phyloP scores from a whole-genome alignment of 1,284 basidiomycete species.

The Papiliotrema nemorosa region DNA sequence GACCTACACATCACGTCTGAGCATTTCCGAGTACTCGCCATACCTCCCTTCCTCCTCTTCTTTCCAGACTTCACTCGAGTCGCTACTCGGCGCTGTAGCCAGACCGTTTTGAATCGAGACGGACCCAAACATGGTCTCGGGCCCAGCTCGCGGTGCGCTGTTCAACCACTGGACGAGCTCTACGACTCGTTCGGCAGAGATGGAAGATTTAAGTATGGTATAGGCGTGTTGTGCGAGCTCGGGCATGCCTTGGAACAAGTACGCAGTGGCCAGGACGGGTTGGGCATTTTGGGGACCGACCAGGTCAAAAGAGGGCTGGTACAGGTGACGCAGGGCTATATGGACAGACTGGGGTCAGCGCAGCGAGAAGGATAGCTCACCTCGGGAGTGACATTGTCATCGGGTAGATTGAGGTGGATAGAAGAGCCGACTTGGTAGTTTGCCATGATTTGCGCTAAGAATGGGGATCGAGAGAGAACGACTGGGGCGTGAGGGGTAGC shows the following conservation, averaged over 20 bases:
- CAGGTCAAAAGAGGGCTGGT: conserved; percentile 33
- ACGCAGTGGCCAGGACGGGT: conserved; percentile 73
- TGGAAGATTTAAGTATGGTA: conserved; percentile 66
- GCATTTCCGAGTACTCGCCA: conserved; percentile 34
- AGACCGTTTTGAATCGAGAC: conserved; percentile 5
- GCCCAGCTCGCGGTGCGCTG: neutral
- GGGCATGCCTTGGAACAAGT: conserved; percentile 76
- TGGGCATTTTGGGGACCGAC: conserved; percentile 73
- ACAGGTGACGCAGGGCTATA: conserved; percentile 43
- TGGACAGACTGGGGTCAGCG: conserved; percentile 33
- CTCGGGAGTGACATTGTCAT: conserved; percentile 75
- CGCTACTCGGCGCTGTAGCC: conserved; percentile 2
- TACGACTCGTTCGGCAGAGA: conserved; percentile 66
- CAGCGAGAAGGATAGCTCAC: conserved; percentile 51
- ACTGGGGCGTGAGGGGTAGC: conserved; percentile 50
- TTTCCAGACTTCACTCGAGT: conserved; percentile 7
- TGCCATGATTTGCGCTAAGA: conserved; percentile 74
- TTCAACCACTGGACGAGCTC: conserved; percentile 69
- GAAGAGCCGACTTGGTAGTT: conserved; percentile 59
- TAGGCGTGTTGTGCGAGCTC: conserved; percentile 76
- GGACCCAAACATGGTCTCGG: conserved; percentile 7
- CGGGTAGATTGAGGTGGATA: conserved; percentile 69
- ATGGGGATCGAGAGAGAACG: conserved; percentile 78
- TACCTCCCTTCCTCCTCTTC: conserved; percentile 21
- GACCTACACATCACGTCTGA: conserved; percentile 38